Evolutionary conservation across 192 early-diverging fungal genomes (phyloP).

Genomic region (Chytriomyces sp.): DNA sequence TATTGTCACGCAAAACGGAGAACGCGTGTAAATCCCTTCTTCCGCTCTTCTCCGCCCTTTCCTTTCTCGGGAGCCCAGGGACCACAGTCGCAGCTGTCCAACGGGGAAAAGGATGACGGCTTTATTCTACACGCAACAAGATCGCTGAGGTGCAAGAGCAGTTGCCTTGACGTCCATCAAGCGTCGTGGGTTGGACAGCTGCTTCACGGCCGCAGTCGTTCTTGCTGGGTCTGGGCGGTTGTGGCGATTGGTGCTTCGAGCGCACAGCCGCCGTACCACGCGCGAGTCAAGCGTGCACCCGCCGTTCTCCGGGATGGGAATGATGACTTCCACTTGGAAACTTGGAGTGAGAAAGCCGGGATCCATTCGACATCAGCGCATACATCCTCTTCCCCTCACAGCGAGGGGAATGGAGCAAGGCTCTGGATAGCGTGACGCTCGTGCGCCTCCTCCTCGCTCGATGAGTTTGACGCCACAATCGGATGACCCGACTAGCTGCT

Average conservation of each 20-base stretch:
- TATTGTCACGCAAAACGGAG: too few relatives aligned
- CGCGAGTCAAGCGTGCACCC: background rate
- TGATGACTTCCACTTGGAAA: constrained; percentile 5
- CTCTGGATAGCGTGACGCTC: background rate
- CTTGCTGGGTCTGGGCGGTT: constrained; percentile 46
- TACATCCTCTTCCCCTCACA: background rate
- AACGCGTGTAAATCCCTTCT: too few relatives aligned
- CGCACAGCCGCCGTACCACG: background rate
- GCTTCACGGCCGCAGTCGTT: constrained; percentile 67
- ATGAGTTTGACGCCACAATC: background rate
- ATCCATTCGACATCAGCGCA: background rate
- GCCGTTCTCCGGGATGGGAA: constrained; percentile 34
- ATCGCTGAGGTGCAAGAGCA: constrained; percentile 44
- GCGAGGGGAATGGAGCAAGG: background rate
- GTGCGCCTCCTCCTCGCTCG: background rate
- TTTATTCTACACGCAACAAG: too few relatives aligned
- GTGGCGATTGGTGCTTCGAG: background rate
- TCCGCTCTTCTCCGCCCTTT: too few relatives aligned
- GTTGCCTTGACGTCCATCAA: constrained; percentile 69
- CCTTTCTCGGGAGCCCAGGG: too few relatives aligned
- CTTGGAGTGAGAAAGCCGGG: background rate
- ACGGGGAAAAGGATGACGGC: too few relatives aligned
- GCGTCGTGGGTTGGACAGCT: constrained; percentile 63
- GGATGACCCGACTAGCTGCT: background rate
- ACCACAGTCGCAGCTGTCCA: too few relatives aligned